phyloP scores from a whole-genome alignment of 2,329 filamentous ascomycete genomes.

The Trichoderma endophyticum region DNA sequence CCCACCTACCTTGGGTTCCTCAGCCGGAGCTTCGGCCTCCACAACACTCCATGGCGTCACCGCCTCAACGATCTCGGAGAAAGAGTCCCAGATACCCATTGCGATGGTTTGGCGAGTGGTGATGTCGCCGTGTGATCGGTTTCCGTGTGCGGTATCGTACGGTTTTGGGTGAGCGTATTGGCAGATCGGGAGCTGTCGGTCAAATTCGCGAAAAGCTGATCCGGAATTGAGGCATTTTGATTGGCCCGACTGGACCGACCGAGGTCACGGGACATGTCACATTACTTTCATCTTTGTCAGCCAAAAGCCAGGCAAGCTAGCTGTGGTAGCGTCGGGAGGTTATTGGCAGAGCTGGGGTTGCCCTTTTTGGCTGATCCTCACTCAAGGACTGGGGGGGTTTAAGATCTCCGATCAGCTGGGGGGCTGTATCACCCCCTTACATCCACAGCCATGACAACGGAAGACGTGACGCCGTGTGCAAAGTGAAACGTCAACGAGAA shows the following conservation, averaged over 20 bases:
- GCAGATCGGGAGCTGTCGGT: slow-evolving; percentile 42
- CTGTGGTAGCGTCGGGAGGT: neutral
- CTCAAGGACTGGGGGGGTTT: neutral
- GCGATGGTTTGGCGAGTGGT: slow-evolving; percentile 36
- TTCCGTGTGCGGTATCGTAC: slow-evolving; percentile 34
- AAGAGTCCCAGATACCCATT: slow-evolving; percentile 67
- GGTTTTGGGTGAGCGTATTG: slow-evolving; percentile 31
- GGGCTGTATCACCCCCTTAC: slow-evolving; percentile 14
- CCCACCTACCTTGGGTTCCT: slow-evolving; percentile 55
- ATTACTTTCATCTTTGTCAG: slow-evolving; percentile 21
- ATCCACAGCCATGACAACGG: neutral
- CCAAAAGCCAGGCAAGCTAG: neutral
- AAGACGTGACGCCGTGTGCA: neutral
- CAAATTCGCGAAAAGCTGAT: slow-evolving; percentile 43
- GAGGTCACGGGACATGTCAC: slow-evolving; percentile 25
- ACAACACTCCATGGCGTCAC: slow-evolving; percentile 62
- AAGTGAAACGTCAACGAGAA: neutral
- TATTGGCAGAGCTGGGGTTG: slow-evolving; percentile 16
- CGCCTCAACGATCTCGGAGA: slow-evolving; percentile 62
- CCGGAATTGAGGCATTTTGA: slow-evolving; percentile 49
- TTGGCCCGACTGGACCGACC: slow-evolving; percentile 36
- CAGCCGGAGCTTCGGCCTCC: slow-evolving; percentile 65
- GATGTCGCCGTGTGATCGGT: slow-evolving; percentile 40
- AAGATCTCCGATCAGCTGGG: slow-evolving; percentile 15
- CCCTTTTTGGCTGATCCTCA: slow-evolving; percentile 14